phyloP scores from a whole-genome alignment of 306 rosid species.

The Ormosia emarginata region DNA sequence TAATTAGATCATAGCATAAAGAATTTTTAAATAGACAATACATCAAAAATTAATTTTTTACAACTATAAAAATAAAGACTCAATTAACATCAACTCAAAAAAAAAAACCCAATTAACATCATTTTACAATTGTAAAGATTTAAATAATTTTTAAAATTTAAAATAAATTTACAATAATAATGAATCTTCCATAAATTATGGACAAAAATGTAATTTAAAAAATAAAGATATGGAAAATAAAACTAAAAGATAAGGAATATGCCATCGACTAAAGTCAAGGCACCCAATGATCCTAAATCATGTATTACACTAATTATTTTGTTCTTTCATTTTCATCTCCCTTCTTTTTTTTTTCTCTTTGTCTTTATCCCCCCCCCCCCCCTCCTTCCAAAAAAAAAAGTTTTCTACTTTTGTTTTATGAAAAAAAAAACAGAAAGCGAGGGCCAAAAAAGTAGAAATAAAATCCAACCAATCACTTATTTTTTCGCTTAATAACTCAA shows the following conservation, averaged over 20 bases:
- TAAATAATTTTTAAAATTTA: too few relatives aligned
- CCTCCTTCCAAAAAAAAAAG: too few relatives aligned
- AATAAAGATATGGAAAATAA: not conserved
- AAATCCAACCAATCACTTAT: constrained; percentile 1
- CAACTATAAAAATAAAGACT: too few relatives aligned
- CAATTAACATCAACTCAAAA: too few relatives aligned
- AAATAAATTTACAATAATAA: too few relatives aligned
- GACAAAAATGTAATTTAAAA: too few relatives aligned
- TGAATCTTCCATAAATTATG: too few relatives aligned
- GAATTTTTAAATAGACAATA: too few relatives aligned
- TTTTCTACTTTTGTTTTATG: not conserved
- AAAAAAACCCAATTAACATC: too few relatives aligned
- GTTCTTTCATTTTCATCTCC: not conserved
- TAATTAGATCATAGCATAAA: too few relatives aligned
- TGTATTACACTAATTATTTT: not conserved
- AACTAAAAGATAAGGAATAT: not conserved
- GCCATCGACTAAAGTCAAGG: not conserved
- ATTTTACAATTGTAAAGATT: too few relatives aligned
- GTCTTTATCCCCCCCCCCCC: not conserved
- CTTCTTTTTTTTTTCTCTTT: not conserved
- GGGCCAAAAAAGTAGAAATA: not conserved
- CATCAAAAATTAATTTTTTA: too few relatives aligned
- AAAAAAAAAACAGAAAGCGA: not conserved
- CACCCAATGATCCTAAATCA: not conserved
- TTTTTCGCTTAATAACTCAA: not conserved